These are phyloP conservation scores for Iris macrosiphon DNA, from an alignment of 106 monocot species.

Conservation along the genomic window DNA sequence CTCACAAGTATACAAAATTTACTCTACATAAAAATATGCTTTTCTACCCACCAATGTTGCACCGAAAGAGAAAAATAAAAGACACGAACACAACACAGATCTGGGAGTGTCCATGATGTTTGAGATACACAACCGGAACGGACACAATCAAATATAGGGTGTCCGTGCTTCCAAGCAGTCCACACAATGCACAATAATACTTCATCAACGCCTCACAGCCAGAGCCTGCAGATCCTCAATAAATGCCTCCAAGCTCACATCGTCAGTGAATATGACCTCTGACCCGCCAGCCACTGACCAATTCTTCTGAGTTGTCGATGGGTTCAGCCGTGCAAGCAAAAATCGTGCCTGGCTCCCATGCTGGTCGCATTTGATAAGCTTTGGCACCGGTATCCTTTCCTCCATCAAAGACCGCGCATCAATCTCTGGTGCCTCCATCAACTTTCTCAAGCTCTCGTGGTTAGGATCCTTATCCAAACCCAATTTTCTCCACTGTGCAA, in stretches of 20 bases:
- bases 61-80: too few relatives aligned
- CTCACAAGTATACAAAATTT: too few relatives aligned
- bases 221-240: slow-evolving; percentile 86
- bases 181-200: too few relatives aligned
- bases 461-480: slow-evolving; percentile 67
- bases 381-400: slow-evolving; percentile 75
- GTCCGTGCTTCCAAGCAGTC: too few relatives aligned
- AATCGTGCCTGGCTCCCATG: slow-evolving; percentile 95
- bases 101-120: too few relatives aligned
- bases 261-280: slow-evolving; percentile 81
- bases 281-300: slow-evolving; percentile 37
- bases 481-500: slow-evolving; percentile 76
- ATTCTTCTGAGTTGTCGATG: slow-evolving; percentile 76
- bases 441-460: slow-evolving; percentile 77
- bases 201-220: slow-evolving; percentile 68
- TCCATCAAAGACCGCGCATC: slow-evolving; percentile 57
- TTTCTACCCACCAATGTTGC: too few relatives aligned
- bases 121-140: too few relatives aligned
- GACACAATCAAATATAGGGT: too few relatives aligned
- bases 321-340: slow-evolving; percentile 82
- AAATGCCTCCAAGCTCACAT: slow-evolving; percentile 88
- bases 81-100: neutral
- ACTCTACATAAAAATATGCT: too few relatives aligned
- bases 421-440: slow-evolving; percentile 73
- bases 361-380: slow-evolving; percentile 82